Evolutionary conservation across 345 rosid genomes (phyloP).

Genomic region (Salix purpurea): DNA sequence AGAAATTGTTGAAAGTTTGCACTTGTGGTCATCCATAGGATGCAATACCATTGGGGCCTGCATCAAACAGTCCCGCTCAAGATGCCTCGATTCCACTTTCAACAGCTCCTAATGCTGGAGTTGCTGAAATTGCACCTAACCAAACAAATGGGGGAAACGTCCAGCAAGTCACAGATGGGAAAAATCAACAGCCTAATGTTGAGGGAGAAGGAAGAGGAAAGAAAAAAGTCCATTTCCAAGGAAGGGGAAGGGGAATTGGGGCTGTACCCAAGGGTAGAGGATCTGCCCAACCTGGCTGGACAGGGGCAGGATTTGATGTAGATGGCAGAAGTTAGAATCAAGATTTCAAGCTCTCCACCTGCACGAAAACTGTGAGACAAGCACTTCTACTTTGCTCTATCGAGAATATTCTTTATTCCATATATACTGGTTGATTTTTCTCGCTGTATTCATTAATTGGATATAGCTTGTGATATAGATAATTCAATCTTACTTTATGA

Average conservation of each 20-base stretch:
- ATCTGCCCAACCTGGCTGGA: constrained; percentile 56
- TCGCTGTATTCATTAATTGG: neutral
- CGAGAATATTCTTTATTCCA: neutral
- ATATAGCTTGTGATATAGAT: constrained; percentile 6
- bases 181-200: constrained; percentile 35
- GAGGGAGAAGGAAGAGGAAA: constrained; percentile 56
- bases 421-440: neutral
- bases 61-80: constrained; percentile 23
- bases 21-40: constrained; percentile 38
- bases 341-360: constrained; percentile 6
- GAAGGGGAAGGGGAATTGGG: constrained; percentile 64
- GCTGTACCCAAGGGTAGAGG: constrained; percentile 58
- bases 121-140: constrained; percentile 25
- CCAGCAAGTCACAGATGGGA: constrained; percentile 16
- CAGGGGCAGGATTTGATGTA: constrained; percentile 71
- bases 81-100: constrained; percentile 28
- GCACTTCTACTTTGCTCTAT: neutral
- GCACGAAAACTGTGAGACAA: constrained; percentile 9
- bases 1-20: constrained; percentile 25
- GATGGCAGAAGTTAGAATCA: constrained; percentile 52
- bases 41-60: constrained; percentile 26
- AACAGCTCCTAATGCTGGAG: constrained; percentile 22
- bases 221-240: constrained; percentile 57
- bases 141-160: constrained; percentile 7
- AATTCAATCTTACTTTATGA: neutral